Conservation (phyloP, 192 early-diverging fungal genomes). For the Rhizoclosmatium sp. region DNA sequence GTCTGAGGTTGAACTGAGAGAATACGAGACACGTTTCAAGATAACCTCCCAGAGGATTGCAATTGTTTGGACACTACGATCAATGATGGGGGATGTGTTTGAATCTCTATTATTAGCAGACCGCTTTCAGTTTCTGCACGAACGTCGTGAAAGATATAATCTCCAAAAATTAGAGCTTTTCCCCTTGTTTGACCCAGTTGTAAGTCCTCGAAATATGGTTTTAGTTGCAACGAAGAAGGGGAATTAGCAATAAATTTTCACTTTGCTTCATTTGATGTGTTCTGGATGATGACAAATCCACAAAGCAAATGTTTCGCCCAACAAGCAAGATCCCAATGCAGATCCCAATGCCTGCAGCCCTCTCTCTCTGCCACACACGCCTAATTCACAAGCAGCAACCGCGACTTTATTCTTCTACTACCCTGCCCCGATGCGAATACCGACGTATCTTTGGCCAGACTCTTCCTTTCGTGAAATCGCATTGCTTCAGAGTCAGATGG, state of each 20-base stretch:
- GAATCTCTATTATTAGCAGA: constrained; percentile 84
- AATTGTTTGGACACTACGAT: constrained; percentile 82
- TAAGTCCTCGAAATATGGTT: constrained; percentile 72
- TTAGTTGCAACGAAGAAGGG: constrained; percentile 49
- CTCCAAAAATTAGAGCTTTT: constrained; percentile 45
- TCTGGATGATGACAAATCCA: no score
- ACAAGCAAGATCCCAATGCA: neutral
- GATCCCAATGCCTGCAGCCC: neutral
- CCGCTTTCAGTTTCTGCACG: constrained; percentile 71
- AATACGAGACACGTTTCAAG: constrained; percentile 37
- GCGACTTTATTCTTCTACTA: neutral
- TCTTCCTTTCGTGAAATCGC: neutral
- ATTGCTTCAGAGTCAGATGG: neutral
- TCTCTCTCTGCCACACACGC: neutral
- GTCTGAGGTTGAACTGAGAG: constrained; percentile 49
- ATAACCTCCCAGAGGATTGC: constrained; percentile 67
- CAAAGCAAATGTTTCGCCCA: neutral
- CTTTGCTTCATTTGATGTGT: no score
- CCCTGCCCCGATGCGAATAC: neutral
- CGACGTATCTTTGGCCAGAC: neutral
- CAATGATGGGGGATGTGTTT: constrained; percentile 74
- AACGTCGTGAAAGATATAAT: constrained; percentile 27
- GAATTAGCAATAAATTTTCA: no score
- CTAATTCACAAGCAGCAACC: neutral
- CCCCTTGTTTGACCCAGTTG: constrained; percentile 70